Evolutionary conservation across 352 stramenopile species (phyloP), one percentile per base, ranked within the genome.

Genomic region (Pythium dissimile): DNA sequence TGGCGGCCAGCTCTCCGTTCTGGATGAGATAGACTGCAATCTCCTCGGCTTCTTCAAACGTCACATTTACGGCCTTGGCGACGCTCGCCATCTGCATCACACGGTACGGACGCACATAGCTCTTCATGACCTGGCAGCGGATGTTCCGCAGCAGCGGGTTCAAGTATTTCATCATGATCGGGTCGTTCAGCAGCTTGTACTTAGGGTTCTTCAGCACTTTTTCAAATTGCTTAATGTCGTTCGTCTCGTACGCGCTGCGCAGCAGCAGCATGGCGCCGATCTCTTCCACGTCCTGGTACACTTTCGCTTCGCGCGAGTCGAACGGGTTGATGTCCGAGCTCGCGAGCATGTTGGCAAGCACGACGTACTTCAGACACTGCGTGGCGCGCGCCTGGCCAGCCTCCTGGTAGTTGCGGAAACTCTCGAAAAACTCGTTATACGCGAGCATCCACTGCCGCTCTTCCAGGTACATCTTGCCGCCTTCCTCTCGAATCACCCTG

Each of bases 391-490:
- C 56, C 54, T 96, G 95, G 5, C 87, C 92, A 12, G 88, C 89
- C 68, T 98, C 88, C 54, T 97, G 89, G 64, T 97, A 97, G 64
- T 95, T 96, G 31, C 87, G 80, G 59, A 98, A 97, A 54, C 87
- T 93, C 71, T 97, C 89, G 31, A 96, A 97, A 62, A 97, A 97
- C 62, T 98, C 87, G 58, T 97, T 96, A 75, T 97, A 97, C 38
- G 92, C 92, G 31, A 91, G 69, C 59, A 83, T 83, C 89, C 89
- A 98, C 52, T 94, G 67, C 26, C 80, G 77, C 66, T 96, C 79
- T 42, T 89, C 77, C 74, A 98, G 71, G 65, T 97, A 93, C 89
- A 97, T 97, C 59, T 96, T 96, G n/a, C 89, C 91, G 9, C 91
- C 91, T 62, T 96, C 86, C 70, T 97, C 91, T 38, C 86, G 77